Conservation (phyloP, 176 grass and related monocot species). For the Typha latifolia region DNA sequence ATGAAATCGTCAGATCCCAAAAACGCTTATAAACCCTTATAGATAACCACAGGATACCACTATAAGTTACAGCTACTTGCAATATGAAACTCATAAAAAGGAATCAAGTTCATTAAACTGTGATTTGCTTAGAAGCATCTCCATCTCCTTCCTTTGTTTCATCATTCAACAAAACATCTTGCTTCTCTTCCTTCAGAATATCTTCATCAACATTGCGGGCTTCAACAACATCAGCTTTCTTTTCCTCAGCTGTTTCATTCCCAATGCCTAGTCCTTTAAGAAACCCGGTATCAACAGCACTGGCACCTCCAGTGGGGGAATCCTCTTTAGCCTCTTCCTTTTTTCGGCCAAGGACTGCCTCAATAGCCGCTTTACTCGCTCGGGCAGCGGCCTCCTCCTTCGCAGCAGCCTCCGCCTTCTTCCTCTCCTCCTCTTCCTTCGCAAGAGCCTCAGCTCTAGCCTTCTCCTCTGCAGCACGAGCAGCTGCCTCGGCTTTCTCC, state of each 20-base stretch:
- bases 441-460: slow-evolving; percentile 47
- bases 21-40: neutral
- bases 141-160: slow-evolving; percentile 3
- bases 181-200: neutral
- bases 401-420: slow-evolving; percentile 48
- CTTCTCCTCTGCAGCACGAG: slow-evolving; percentile 46
- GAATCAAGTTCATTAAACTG: neutral
- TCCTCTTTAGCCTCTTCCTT: slow-evolving; percentile 29
- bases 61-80: neutral
- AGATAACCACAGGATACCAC: neutral
- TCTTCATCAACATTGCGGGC: neutral
- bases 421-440: slow-evolving; percentile 63
- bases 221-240: slow-evolving; percentile 2
- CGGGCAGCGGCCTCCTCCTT: slow-evolving; percentile 64
- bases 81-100: neutral
- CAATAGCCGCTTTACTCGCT: slow-evolving; percentile 75
- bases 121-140: neutral
- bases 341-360: slow-evolving; percentile 53
- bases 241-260: slow-evolving; percentile 14
- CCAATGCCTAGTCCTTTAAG: slow-evolving; percentile 27
- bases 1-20: neutral
- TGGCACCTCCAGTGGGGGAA: slow-evolving; percentile 4
- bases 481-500: slow-evolving; percentile 51
- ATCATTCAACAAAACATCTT: too few relatives aligned
- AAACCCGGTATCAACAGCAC: slow-evolving; percentile 12